Evolutionary conservation across 2,329 filamentous ascomycete species (phyloP), one percentile per base, ranked within the genome.

Genomic region (Fusarium tricinctum): DNA sequence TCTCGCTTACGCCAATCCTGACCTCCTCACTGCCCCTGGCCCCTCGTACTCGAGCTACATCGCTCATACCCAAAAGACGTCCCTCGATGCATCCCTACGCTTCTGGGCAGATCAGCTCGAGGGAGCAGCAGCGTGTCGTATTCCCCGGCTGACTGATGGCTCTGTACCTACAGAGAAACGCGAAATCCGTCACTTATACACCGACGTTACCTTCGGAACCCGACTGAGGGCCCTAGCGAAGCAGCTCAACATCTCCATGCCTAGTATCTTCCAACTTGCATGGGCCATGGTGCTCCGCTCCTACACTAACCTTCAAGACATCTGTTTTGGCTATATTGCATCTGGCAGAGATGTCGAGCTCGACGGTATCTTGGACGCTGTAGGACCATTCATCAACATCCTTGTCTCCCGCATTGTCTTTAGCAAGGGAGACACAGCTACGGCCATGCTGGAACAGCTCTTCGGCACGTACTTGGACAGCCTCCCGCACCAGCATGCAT

Each of bases 191-290:
- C 47, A 50, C 8, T n/a, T 28, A 2, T 4, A 50, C 6, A 30
- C 4, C 2, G 22, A 39, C 13, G 17, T 50, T 23, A 8, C 6
- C 33, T 14, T 17, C 7, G 35, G 23, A 30, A 8, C n/a, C 17
- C 47, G n/a, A 13, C 47, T 40, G 1, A 40, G 39, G 35, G n/a
- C n/a, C n/a, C 47, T 50, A 20, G 47, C 47, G 3, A 50, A 50
- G 47, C 33, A 28, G 35, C 40, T 51, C 20, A 58, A 58, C 19
- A 19, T 58, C 17, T 52, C 58, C 5, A 28, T 48, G 28, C n/a
- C 58, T 10, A 58, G 23, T n/a, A 51, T 62, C 53, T 52, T 62
- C 35, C 58, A 62, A 15, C 42, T 54, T 22, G 56, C 60, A n/a
- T 63, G 60, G 60, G 60, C 60, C 5, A 3, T 55, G 39, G 55